Evolutionary conservation across 768 basidiomycete genomes (phyloP).

Genomic region (Hemileccinum impolitum): DNA sequence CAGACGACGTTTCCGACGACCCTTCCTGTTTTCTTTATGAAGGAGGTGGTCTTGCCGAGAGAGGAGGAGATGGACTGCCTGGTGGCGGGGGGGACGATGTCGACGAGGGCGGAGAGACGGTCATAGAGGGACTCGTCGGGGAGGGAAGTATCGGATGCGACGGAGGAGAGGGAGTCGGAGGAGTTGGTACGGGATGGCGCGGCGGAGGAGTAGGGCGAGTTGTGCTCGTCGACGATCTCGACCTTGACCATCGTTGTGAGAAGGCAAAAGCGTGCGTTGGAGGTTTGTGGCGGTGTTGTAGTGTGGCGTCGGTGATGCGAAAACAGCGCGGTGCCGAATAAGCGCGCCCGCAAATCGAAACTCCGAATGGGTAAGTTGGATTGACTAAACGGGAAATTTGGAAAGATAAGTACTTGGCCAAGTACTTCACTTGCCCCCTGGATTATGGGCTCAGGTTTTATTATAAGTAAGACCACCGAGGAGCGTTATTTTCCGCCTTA

Average conservation of each 20-base stretch:
- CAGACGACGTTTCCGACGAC: conserved; percentile 87
- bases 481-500: conserved; percentile 20
- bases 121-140: conserved; percentile 83
- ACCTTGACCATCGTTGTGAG: conserved; percentile 88
- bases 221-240: conserved; percentile 79
- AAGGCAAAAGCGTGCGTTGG: neutral
- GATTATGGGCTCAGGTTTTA: conserved; percentile 13
- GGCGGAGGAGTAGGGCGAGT: conserved; percentile 71
- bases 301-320: conserved; percentile 18
- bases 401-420: conserved; percentile 26
- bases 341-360: conserved; percentile 15
- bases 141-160: conserved; percentile 65
- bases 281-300: conserved; percentile 24
- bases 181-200: conserved; percentile 70
- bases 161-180: conserved; percentile 73
- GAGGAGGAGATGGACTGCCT: conserved; percentile 69
- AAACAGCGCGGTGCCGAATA: conserved; percentile 28
- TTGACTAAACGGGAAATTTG: conserved; percentile 6
- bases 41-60: conserved; percentile 55
- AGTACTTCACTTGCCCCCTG: conserved; percentile 13
- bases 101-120: conserved; percentile 86
- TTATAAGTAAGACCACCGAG: conserved; percentile 24
- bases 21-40: conserved; percentile 66
- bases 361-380: conserved; percentile 19
- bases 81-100: conserved; percentile 92